Evolutionary conservation across 2,329 filamentous ascomycete species (phyloP), one percentile per base, ranked within the genome.

Genomic region (Arthrobotrys entomopaga): DNA sequence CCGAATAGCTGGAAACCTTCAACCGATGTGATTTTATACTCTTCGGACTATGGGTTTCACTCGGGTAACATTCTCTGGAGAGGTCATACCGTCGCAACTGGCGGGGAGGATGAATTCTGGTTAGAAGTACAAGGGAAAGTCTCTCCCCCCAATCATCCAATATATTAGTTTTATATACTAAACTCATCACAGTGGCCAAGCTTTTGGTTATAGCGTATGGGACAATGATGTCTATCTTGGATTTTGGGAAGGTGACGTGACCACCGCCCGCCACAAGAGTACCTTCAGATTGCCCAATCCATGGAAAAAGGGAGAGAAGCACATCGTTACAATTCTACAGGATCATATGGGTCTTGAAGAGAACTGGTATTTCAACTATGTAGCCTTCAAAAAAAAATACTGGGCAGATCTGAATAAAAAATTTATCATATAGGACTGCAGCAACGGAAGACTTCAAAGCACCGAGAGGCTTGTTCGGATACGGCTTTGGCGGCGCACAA

Each of bases 311-410:
- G 87, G 86, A 3, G 82, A 84, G 19, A 77, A 80, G 0, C 88
- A 91, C 78, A 84, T 89, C 10, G 79, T 93, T 76, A 93, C 90
- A 0, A 82, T 93, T 0, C 80, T 93, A 0, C 83, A 93, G 15
- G 91, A 93, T 80, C 89, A 89, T 80, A 91, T 89, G 82, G 90
- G 91, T 0, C 83, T 91, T 0, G 86, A 92, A 74, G 87, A 90
- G 77, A 87, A 90, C 80, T 87, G 86, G 83, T 73, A 72, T 38
- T 11, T 1, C 13, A 38, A 13, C 5, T 52, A 40, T 7, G 7
- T 22, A 13, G 58, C 1, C 22, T 38, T 20, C 3, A 11, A 11
- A 24, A 11, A 11, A 24, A 19, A n/a, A 57, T n/a, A 19, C 8
- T 19, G 13, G 15, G 3, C 10, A 22, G n/a, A 16, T 26, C 38